Evolutionary conservation across 2,329 filamentous ascomycete genomes (phyloP), one percentile per base, ranked within the genome.

Genomic region (Fonsecaea nubica): DNA sequence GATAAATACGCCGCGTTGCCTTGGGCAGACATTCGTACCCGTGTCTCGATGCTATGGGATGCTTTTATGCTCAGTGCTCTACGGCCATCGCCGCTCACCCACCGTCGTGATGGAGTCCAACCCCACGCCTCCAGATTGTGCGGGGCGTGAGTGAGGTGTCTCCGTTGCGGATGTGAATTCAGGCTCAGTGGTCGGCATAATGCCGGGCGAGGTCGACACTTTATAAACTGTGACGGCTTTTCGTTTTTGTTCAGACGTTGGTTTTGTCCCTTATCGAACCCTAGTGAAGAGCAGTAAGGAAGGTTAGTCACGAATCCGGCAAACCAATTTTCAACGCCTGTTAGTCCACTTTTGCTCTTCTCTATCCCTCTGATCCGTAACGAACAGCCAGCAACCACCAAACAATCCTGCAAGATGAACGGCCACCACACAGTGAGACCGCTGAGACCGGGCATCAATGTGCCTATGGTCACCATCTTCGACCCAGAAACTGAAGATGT

Each of bases 391-490:
- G 12, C 18, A 25, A 9, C 13, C n/a, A 56, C 25, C 13, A 36
- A 18, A 50, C n/a, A 10, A n/a, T 36, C n/a, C 30, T 25, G 45
- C 59, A 66, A 40, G 38, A 70, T 70, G 68, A 70, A 68, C 58
- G 68, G 71, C 50, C 69, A 69, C 57, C 66, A 53, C 35, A 57
- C 65, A 5, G 63, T 12, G 15, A 59, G 69, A 58, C 53, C 42
- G 13, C 62, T 73, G 42, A 65, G 66, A 38, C 76, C 77, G 30
- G 88, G 88, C 58, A 85, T 92, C 72, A 92, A 92, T 75, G 89
- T 91, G 56, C 90, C 90, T 32, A 92, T 90, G 18, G 84, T 91
- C 73, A 89, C 89, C 77, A 92, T 92, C 81, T 92, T 92, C 76
- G 82, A 90, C 63, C 77, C 82, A 1, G 82, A 81, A 25, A 80